Conservation (phyloP, 2,329 filamentous ascomycete genomes). For the Penicillium polonicum region DNA sequence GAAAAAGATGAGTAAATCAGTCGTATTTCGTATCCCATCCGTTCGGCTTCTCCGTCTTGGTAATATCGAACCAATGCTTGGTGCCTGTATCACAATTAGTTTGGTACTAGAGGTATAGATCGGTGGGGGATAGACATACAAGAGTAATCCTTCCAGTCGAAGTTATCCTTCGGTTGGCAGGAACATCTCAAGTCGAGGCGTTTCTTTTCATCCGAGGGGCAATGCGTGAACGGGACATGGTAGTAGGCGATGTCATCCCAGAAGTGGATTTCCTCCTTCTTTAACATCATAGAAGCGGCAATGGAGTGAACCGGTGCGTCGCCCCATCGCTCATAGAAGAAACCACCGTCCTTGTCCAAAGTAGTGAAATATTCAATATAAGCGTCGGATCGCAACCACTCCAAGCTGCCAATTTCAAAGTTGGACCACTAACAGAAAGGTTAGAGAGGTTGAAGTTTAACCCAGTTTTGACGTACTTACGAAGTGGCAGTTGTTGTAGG, state of each 20-base stretch:
- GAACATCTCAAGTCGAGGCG: slow-evolving; percentile 84
- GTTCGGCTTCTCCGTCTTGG: slow-evolving; percentile 75
- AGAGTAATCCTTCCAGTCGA: slow-evolving; percentile 98
- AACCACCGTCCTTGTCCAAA: slow-evolving; percentile 87
- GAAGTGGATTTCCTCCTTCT: slow-evolving; percentile 95
- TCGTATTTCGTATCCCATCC: slow-evolving; percentile 73
- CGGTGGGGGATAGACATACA: slow-evolving; percentile 60
- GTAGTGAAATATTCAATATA: slow-evolving; percentile 90
- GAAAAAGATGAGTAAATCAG: slow-evolving; percentile 31
- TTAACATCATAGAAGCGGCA: slow-evolving; percentile 78
- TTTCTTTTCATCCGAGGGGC: slow-evolving; percentile 83
- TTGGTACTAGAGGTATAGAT: not conserved
- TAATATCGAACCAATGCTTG: slow-evolving; percentile 79
- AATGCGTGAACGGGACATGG: slow-evolving; percentile 97
- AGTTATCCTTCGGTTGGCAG: slow-evolving; percentile 95
- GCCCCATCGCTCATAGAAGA: slow-evolving; percentile 99
- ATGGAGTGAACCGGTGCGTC: slow-evolving; percentile 99
- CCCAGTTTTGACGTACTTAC: slow-evolving; percentile 53
- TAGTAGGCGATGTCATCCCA: slow-evolving; percentile 99
- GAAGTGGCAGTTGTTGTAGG: slow-evolving; percentile 97
- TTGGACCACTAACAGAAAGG: slow-evolving; percentile 77
- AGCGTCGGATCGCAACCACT: slow-evolving; percentile 85
- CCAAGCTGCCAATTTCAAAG: slow-evolving; percentile 91
- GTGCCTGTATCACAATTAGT: slow-evolving; percentile 61
- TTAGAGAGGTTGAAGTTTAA: slow-evolving; percentile 8